A percentile compares a stretch with the other conserved stretches of the same genome.
Evolutionary conservation across 352 stramenopile genomes (phyloP).

Genomic region (Peronospora destructor): DNA sequence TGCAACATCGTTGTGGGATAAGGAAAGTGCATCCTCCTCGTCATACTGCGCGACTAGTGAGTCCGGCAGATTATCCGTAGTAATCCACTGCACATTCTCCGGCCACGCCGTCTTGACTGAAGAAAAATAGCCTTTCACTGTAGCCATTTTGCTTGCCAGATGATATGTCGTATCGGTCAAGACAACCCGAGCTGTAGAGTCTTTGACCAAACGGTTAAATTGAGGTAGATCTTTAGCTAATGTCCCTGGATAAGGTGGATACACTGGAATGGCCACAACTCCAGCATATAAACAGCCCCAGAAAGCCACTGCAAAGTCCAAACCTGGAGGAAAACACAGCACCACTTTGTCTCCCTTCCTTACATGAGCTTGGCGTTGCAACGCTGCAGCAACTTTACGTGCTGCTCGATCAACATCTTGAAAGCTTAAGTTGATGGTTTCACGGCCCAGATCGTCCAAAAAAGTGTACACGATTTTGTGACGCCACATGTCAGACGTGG

Average conservation of each 20-base stretch:
- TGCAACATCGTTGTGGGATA: conserved; percentile 51
- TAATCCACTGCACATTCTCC: conserved; percentile 61
- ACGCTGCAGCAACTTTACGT: conserved; percentile 48
- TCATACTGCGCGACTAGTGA: conserved; percentile 48
- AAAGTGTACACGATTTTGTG: conserved; percentile 80
- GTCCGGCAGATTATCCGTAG: conserved; percentile 52
- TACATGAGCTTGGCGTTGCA: conserved; percentile 45
- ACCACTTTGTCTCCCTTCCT: conserved; percentile 66
- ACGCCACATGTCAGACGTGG: conserved; percentile 31
- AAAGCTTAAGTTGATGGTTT: conserved; percentile 63
- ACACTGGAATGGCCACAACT: conserved; percentile 63
- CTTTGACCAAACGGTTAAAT: conserved; percentile 70
- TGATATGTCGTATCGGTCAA: conserved; percentile 75
- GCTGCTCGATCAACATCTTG: conserved; percentile 57
- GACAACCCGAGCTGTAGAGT: conserved; percentile 57
- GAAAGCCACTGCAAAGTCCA: conserved; percentile 74
- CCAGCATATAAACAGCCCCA: conserved; percentile 77
- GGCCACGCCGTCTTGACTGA: conserved; percentile 53
- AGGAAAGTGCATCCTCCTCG: conserved; percentile 30
- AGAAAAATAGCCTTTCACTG: conserved; percentile 70
- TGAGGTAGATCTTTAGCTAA: conserved; percentile 72
- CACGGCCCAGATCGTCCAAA: conserved; percentile 61
- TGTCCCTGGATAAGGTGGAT: conserved; percentile 66
- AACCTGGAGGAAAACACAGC: conserved; percentile 65
- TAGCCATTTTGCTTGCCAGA: conserved; percentile 73